Base-by-base conservation (phyloP, 306 rosid species). In the Dryas octopetala region DNA sequence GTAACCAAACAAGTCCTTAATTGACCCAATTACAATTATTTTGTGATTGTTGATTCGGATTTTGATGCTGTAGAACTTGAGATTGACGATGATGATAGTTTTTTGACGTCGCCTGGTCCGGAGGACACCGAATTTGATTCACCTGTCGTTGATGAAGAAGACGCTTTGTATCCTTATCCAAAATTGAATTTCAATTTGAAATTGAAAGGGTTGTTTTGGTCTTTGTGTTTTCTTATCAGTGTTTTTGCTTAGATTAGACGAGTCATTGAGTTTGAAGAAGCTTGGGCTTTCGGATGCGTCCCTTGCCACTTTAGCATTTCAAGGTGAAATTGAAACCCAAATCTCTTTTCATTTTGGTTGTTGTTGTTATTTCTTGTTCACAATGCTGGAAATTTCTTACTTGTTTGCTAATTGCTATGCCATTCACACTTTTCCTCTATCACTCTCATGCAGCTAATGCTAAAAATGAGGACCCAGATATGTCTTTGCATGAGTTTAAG, bases 261-360 rank as follows among this genome's bases (percentile, higher is more conserved):
- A 93, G 60, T 86, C 91, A 9, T 59, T 87, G 78, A 91, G 98
- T 66, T 86, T 94, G 77, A 82, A 88, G 71, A 84, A 74, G 76
- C 88, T 90, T 52, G 97, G 98, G 75, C 81, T 91, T 66, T 94
- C 97, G 5, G 93, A 90, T 82, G 96, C 89, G 50, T 86, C 92
- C 66, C 89, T 94, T 32, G 97, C 96, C 28, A 85, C 90, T 50
- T 81, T 91, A 75, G 96, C 96, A 82, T 90, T 87, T 54, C 86
- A 86, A 90, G 94, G 98, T 94, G 13, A 26, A 23, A 5, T 4
- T 43, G 14, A 72, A 72, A 13, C 26, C 65, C 66, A 26, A 6
- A 51, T 32, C 38, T 32, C 2, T 32, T 1, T 32, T 32, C 38
- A 9, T 49, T 58, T 26, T 46, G 8, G n/a, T 46, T 49, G 16